Evolutionary conservation across 495 filamentous ascomycete genomes (phyloP).

Genomic region (Penicillium macrosclerotiorum): DNA sequence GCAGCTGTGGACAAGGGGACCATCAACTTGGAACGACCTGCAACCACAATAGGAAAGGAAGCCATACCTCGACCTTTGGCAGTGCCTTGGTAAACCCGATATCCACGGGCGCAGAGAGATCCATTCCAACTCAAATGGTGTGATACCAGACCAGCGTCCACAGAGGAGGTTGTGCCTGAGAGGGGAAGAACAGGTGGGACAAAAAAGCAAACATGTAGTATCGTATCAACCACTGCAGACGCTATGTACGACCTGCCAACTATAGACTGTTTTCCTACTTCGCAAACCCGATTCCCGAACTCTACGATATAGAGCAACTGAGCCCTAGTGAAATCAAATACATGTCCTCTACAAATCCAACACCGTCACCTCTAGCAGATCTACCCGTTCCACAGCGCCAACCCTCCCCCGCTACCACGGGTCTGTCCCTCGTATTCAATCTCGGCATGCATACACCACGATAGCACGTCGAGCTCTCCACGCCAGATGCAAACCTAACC

Average conservation of each 20-base stretch:
- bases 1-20: constrained; percentile 51
- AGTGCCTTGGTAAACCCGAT: constrained; percentile 30
- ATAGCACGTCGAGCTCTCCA: background rate
- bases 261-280: too few relatives aligned
- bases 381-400: background rate
- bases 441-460: background rate
- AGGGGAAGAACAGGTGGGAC: background rate
- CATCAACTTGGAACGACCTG: background rate
- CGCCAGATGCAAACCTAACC: background rate
- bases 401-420: constrained; percentile 1
- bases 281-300: too few relatives aligned
- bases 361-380: constrained; percentile 32
- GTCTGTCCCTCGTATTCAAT: constrained; percentile 5
- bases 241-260: background rate
- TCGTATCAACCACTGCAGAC: background rate
- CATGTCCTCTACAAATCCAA: too few relatives aligned
- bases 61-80: constrained; percentile 42
- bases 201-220: background rate
- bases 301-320: too few relatives aligned
- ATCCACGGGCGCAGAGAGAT: constrained; percentile 28
- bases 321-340: too few relatives aligned
- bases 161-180: background rate
- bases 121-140: constrained; percentile 11
- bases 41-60: too few relatives aligned
- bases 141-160: background rate